Base-by-base conservation (phyloP, 2,329 filamentous ascomycete species). In the Fusarium longipes region DNA sequence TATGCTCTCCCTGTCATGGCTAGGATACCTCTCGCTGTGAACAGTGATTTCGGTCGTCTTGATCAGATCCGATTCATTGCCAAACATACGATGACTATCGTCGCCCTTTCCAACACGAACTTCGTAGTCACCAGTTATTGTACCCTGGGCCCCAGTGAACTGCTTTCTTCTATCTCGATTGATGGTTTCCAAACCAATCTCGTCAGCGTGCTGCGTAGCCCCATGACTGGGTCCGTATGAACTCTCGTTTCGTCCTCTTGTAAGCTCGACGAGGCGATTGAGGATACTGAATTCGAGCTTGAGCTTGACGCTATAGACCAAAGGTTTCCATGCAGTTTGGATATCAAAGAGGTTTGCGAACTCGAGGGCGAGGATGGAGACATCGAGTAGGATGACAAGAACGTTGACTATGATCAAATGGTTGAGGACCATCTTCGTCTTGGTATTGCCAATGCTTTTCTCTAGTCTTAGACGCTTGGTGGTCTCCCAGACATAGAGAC, bases 401-500 rank as follows among this genome's bases (percentile, higher is more conserved):
- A 81, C 64, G 57, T 83, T 83, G 27, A 83, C 79, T 4, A 75
- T 74, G n/a, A 82, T 77, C 2, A 83, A 70, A 51, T 82, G 80
- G 45, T 77, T 67, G 22, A 73, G 45, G 5, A 75, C 61, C 6
- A 50, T 50, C 2, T 63, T 65, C 0, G 67, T 66, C 14, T 54
- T 64, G 2, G 40, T 52, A 22, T 62, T 70, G 18, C 64, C 63
- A 3, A 74, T 40, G 5, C 65, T 66, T 8, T 79, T 78, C 50
- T 84, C 80, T 8, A 82, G 65, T 12, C 78, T 78, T 15, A 87
- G 74, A 43, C 86, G 80, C 20, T 79, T 80, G 40, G 81, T 74
- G 0, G 85, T 85, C 50, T 86, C 83, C 73, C 77, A 78, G 43
- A 87, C 85, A 65, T 86, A 87, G 4, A 86, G 70, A 0, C 79